A percentile compares a stretch with the other conserved stretches of the same genome.
Evolutionary conservation across 495 filamentous ascomycete species (phyloP).

Genomic region (Trichoderma virens): DNA sequence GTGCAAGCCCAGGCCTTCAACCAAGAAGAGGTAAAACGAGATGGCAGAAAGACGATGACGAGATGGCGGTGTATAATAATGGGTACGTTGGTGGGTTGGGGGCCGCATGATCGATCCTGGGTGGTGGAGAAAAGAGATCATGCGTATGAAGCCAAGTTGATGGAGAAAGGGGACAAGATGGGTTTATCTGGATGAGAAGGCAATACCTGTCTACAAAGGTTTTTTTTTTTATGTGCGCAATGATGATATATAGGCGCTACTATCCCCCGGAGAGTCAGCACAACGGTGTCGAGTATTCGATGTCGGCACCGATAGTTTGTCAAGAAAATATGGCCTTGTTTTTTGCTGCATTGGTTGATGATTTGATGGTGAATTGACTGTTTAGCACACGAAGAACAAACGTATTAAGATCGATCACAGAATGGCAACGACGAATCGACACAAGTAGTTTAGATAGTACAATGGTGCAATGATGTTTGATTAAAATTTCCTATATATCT

Average conservation of each 20-base stretch:
- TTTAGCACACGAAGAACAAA: too few relatives aligned
- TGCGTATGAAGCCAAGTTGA: not conserved
- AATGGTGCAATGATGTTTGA: not conserved
- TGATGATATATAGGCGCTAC: too few relatives aligned
- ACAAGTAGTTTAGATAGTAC: not conserved
- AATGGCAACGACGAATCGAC: not conserved
- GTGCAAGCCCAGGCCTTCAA: slow-evolving; percentile 33
- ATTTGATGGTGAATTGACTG: too few relatives aligned
- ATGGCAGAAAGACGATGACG: not conserved
- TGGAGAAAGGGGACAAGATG: not conserved
- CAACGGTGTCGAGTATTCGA: not conserved
- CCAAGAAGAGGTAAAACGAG: slow-evolving; percentile 31
- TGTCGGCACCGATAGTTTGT: too few relatives aligned
- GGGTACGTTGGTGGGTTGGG: not conserved
- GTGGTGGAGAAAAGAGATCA: not conserved
- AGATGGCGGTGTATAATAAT: slow-evolving; percentile 2
- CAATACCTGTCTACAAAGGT: too few relatives aligned
- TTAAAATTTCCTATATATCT: slow-evolving; percentile 6
- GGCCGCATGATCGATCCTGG: not conserved
- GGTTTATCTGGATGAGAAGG: not conserved
- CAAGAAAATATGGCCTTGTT: too few relatives aligned
- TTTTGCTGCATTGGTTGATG: too few relatives aligned
- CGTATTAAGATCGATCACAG: too few relatives aligned
- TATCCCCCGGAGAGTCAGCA: not conserved
- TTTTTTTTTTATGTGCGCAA: too few relatives aligned